phyloP scores from a whole-genome alignment of 2,329 filamentous ascomycete genomes.

The Diplodia scrobiculata region DNA sequence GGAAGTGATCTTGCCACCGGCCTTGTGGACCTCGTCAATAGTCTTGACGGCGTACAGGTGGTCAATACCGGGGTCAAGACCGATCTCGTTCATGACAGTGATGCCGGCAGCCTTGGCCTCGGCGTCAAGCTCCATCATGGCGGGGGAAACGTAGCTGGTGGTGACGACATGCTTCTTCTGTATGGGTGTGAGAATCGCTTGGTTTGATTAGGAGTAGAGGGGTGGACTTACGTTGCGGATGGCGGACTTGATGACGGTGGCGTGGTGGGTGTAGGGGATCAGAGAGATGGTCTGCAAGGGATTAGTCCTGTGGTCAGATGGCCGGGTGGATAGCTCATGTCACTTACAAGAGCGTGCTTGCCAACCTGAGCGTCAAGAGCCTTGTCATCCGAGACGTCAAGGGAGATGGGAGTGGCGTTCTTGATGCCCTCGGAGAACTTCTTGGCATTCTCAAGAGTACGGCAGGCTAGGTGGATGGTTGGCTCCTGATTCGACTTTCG shows the following conservation, averaged over 20 bases:
- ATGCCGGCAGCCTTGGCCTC: slow-evolving; percentile 86
- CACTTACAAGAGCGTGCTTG: slow-evolving; percentile 70
- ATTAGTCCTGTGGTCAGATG: slow-evolving; percentile 39
- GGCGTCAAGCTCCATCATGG: slow-evolving; percentile 85
- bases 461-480: slow-evolving; percentile 63
- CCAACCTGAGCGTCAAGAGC: slow-evolving; percentile 79
- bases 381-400: slow-evolving; percentile 76
- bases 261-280: slow-evolving; percentile 92
- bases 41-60: slow-evolving; percentile 82
- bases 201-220: not conserved
- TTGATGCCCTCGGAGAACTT: slow-evolving; percentile 69
- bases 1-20: slow-evolving; percentile 78
- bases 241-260: slow-evolving; percentile 85
- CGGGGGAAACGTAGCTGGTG: slow-evolving; percentile 87
- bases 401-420: slow-evolving; percentile 73
- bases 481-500: not conserved
- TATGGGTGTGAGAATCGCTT: slow-evolving; percentile 6
- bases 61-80: slow-evolving; percentile 71
- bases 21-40: slow-evolving; percentile 83
- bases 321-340: not conserved
- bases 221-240: slow-evolving; percentile 62
- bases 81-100: slow-evolving; percentile 97
- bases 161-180: slow-evolving; percentile 93
- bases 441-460: slow-evolving; percentile 76
- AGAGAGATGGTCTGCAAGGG: slow-evolving; percentile 52